Percentiles rank a stretch among this genome's conserved stretches.
phyloP scores from a whole-genome alignment of 495 filamentous ascomycete genomes.

The Geopyxis carbonaria region DNA sequence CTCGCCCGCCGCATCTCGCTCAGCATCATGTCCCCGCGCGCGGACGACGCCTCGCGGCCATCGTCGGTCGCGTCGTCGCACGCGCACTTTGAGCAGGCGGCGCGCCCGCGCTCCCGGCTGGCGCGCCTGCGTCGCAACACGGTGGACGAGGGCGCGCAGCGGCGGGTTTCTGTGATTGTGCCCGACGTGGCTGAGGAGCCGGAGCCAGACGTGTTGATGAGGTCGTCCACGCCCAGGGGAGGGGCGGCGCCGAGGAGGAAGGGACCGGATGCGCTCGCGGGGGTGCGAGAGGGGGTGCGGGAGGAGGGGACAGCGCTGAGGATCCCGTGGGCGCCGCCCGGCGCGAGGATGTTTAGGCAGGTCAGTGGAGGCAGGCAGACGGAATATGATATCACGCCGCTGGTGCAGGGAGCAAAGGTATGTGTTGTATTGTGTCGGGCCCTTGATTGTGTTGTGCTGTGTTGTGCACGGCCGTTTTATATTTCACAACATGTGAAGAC shows the following conservation, averaged over 20 bases:
- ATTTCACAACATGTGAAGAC: no score
- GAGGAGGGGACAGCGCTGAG: no score
- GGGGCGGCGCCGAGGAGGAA: no score
- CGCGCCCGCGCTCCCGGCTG: background rate
- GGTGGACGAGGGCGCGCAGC: no score
- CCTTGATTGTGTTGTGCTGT: no score
- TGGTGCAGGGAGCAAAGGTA: conserved; percentile 2
- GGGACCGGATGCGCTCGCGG: background rate
- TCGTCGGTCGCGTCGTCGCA: background rate
- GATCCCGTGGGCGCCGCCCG: background rate
- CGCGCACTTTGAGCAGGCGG: background rate
- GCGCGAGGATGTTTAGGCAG: conserved; percentile 1
- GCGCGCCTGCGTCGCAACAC: no score
- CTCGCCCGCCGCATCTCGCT: conserved; percentile 4
- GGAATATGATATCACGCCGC: conserved; percentile 3
- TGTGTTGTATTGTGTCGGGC: no score
- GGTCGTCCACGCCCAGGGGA: conserved; percentile 1
- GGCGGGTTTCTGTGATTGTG: no score
- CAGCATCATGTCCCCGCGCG: background rate
- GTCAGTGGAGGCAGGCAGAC: conserved; percentile 1
- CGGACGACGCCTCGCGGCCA: background rate
- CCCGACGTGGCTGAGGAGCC: conserved; percentile 1
- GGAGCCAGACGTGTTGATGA: conserved; percentile 1
- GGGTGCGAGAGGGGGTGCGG: background rate
- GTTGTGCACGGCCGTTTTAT: no score